A percentile compares a stretch with the other conserved stretches of the same genome.
phyloP scores from a whole-genome alignment of 2,329 filamentous ascomycete species.

The Colletotrichum gloeosporioides region DNA sequence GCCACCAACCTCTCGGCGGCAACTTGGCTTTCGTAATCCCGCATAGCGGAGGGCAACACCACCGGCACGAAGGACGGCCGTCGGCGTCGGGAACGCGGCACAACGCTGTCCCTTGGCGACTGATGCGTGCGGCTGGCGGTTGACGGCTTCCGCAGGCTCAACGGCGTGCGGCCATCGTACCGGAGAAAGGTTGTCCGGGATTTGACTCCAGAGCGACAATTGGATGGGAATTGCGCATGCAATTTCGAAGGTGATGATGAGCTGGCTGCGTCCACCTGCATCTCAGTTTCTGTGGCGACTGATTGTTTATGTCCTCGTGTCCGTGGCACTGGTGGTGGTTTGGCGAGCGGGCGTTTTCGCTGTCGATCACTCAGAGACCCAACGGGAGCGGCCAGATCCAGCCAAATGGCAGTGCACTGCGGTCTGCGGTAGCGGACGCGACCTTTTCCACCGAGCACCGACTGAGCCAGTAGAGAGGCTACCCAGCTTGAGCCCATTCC shows the following conservation, averaged over 20 bases:
- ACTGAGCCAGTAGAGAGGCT: not conserved
- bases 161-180: not conserved
- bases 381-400: not conserved
- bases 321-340: not conserved
- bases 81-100: conserved; percentile 11
- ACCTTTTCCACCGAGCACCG: not conserved
- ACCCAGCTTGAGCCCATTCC: not conserved
- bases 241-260: not conserved
- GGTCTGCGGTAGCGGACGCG: not conserved
- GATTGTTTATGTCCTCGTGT: not conserved
- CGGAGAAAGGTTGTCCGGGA: not conserved
- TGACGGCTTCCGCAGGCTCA: conserved; percentile 1
- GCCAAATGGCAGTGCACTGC: not conserved
- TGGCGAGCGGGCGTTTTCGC: not conserved
- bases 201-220: not conserved
- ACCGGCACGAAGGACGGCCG: not conserved
- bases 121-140: not conserved
- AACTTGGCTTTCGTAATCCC: not conserved
- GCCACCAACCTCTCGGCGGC: not conserved
- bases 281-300: not conserved
- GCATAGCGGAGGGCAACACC: not conserved
- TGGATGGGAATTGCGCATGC: not conserved
- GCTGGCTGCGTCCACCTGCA: not conserved
- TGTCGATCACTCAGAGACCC: not conserved
- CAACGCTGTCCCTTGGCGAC: not conserved